Evolutionary conservation across 768 basidiomycete species (phyloP), one percentile per base, ranked within the genome.

Genomic region (Chiua virens): DNA sequence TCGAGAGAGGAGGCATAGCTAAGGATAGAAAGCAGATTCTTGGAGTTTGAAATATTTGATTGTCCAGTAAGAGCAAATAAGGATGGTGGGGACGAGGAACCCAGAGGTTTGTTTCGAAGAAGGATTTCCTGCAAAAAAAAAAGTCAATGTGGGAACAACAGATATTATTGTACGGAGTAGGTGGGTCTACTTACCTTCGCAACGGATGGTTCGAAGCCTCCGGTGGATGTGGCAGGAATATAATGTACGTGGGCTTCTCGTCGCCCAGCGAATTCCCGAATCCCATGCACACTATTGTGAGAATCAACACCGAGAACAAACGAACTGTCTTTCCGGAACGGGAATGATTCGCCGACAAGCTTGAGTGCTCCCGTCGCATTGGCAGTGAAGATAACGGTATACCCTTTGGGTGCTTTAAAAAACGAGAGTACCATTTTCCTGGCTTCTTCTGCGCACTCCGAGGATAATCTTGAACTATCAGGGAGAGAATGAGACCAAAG

Each of bases 241-340:
- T 92, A 92, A 38, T 73, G 72, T 17, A 85, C 79, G 28, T 71
- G 64, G 5, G 84, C 81, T 13, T 84, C 82, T 38, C 75, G 75
- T 50, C 71, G 67, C 13, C 64, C 62, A 0, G 89, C 88, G 60
- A 81, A 92, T 68, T 87, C 77, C 38, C 90, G 78, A 52, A 92
- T 86, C 9, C 89, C 89, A 58, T 92, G 86, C 18, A 92, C 83
- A 54, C 87, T 90, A 61, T 91, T 92, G 65, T 93, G 91, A 8
- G 87, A 86, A 68, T 93, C 90, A 15, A 79, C 76, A 18, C 86
- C 80, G 49, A 92, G 81, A 44, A 92, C 78, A 60, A 83, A 85
- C 41, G 67, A 69, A 45, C 83, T 79, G n/a, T 74, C 78, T 35
- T 71, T 71, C 5, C 63, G 66, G 61, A 91, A 92, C 0, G 86